Conservation (phyloP, 345 rosid genomes). For the Turritis glabra region DNA sequence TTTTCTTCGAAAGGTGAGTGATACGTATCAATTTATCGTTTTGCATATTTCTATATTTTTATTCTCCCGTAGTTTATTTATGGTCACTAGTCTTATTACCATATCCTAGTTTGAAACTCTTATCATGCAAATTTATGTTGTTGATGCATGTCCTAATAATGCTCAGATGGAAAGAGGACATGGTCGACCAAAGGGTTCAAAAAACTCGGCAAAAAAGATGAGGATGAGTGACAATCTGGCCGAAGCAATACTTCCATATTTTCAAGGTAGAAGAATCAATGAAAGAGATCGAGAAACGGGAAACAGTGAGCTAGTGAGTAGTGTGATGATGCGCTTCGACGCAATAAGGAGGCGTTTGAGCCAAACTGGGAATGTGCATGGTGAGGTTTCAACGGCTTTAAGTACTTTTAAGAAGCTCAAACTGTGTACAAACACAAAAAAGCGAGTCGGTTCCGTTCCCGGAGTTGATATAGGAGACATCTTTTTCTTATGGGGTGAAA, state of each 20-base stretch:
- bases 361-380: conserved; percentile 45
- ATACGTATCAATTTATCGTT: not conserved
- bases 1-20: not conserved
- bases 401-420: conserved; percentile 48
- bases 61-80: too few relatives aligned
- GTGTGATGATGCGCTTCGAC: conserved; percentile 44
- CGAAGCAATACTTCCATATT: not conserved
- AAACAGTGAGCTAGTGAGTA: conserved; percentile 40
- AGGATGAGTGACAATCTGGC: not conserved
- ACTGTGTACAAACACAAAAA: conserved; percentile 48
- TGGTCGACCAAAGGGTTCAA: not conserved
- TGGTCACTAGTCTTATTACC: not conserved
- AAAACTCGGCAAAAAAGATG: too few relatives aligned
- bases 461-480: conserved; percentile 66
- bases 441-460: conserved; percentile 55
- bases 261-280: conserved; percentile 31
- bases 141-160: not conserved
- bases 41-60: not conserved
- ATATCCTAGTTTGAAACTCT: not conserved
- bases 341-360: conserved; percentile 44
- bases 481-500: conserved; percentile 61
- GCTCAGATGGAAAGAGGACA: not conserved
- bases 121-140: not conserved
- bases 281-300: conserved; percentile 42
- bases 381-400: conserved; percentile 19